These are phyloP conservation scores for Candida pseudoviswanathii DNA, from an alignment of 1,139 yeast species.

Conservation along the genomic window DNA sequence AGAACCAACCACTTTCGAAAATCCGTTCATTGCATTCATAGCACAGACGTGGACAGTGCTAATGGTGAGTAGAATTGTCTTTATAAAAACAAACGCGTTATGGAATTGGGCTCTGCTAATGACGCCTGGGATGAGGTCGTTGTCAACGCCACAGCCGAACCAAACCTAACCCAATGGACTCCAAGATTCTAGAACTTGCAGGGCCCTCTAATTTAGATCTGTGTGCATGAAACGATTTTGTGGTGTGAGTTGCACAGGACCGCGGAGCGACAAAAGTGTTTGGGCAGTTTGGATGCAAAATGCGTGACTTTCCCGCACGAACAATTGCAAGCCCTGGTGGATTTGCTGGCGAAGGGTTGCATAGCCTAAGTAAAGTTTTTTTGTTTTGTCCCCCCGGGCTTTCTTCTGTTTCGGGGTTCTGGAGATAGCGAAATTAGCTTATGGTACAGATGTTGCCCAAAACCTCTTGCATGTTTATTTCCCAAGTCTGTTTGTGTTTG, in stretches of 20 bases:
- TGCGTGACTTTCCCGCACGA: not conserved
- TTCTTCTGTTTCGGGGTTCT: not conserved
- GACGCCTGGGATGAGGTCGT: not conserved
- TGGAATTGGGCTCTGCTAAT: not conserved
- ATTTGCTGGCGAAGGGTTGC: slow-evolving; percentile 1
- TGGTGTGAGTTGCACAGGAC: not conserved
- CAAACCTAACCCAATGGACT: too few species aligned
- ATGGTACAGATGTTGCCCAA: not conserved
- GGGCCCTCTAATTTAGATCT: not conserved
- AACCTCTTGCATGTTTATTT: not conserved
- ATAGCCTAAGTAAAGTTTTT: not conserved
- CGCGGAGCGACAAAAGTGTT: not conserved
- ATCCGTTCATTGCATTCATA: too few species aligned
- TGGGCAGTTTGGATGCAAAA: slow-evolving; percentile 3
- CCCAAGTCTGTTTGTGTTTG: not conserved
- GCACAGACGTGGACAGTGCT: too few species aligned
- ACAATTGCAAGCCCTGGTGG: not conserved
- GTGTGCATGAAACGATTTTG: not conserved
- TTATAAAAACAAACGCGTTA: too few species aligned
- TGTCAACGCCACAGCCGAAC: not conserved
- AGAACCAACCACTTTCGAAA: too few species aligned
- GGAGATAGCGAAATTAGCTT: not conserved
- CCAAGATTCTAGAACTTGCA: not conserved
- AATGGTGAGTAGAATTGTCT: too few species aligned
- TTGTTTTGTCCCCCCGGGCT: not conserved